Percentiles rank a stretch among this genome's conserved stretches.
Conservation (phyloP, 352 stramenopile species). For the Globisporangium ultimum region DNA sequence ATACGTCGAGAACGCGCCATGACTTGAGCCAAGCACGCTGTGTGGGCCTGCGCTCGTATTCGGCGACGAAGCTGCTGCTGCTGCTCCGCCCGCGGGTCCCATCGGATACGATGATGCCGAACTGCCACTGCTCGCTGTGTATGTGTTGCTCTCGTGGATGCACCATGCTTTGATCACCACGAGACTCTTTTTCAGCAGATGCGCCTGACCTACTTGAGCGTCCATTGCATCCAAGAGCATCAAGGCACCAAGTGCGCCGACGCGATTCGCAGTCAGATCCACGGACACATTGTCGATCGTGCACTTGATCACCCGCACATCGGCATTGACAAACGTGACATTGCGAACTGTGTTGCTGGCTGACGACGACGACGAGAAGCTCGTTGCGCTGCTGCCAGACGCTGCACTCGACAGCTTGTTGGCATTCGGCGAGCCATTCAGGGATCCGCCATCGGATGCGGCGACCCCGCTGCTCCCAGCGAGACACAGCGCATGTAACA, state of each 20-base stretch:
- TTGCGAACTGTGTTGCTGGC: slow-evolving; percentile 70
- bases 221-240: slow-evolving; percentile 87
- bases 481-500: slow-evolving; percentile 81
- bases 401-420: slow-evolving; percentile 2
- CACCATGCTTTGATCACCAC: slow-evolving; percentile 91
- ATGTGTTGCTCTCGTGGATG: slow-evolving; percentile 76
- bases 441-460: slow-evolving; percentile 4
- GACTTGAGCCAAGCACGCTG: slow-evolving; percentile 78
- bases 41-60: not conserved
- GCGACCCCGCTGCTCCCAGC: slow-evolving; percentile 32
- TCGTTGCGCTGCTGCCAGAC: not conserved
- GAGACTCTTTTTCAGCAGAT: slow-evolving; percentile 87
- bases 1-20: slow-evolving; percentile 79
- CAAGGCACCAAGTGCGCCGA: slow-evolving; percentile 74
- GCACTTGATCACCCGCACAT: slow-evolving; percentile 88
- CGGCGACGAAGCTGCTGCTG: not conserved
- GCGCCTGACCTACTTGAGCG: slow-evolving; percentile 58
- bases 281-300: slow-evolving; percentile 90
- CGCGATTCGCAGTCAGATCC: slow-evolving; percentile 84
- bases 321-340: slow-evolving; percentile 88
- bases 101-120: no score
- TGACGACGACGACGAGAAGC: not conserved
- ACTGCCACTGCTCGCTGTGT: slow-evolving; percentile 21
- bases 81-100: slow-evolving; percentile 8
- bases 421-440: slow-evolving; percentile 23